Evolutionary conservation across 345 rosid species (phyloP), one percentile per base, ranked within the genome.

Genomic region (Populus davidiana): DNA sequence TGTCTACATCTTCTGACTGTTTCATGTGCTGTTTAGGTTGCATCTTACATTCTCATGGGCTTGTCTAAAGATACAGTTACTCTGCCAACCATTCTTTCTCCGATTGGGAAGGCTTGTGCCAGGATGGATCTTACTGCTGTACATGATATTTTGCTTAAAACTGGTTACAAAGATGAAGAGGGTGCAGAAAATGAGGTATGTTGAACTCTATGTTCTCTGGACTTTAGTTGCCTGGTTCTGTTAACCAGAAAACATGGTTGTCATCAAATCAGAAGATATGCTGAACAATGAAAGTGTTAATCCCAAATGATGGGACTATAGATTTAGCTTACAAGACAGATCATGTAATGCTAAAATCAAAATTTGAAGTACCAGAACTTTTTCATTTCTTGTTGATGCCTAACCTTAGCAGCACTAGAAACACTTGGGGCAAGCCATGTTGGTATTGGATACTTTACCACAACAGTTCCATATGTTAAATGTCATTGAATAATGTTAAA

Each of bases 41-140:
- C 70, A 67, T 67, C 70, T 35, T 16, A 31, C 13, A 21, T 9
- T 68, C 71, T 68, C 71, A 68, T 67, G 71, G 70, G 71, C 5
- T 39, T 68, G 71, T 35, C 50, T 14, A 38, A 67, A 67, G 39
- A 21, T 67, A 21, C 6, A 16, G 71, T 38, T 38, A 1, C 43
- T 35, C 36, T 17, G 70, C 70, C 70, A 27, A 35, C 70, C 36
- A 8, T 33, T 31, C 70, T 67, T 35, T 67, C 70, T 33, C 70
- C 70, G 1, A 43, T 67, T 67, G 70, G 70, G 20, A 67, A 67
- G 21, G 70, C 70, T 67, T 67, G 70, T 67, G 70, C 70, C 17
- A 67, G 70, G 41, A 67, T 67, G 70, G 70, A 67, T 67, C 43
- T 67, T 16, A 67, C 70, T 33, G 43, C 70, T 21, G 70, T 67